phyloP scores from a whole-genome alignment of 1,139 yeast genomes.

The Yamadazyma triangularis region DNA sequence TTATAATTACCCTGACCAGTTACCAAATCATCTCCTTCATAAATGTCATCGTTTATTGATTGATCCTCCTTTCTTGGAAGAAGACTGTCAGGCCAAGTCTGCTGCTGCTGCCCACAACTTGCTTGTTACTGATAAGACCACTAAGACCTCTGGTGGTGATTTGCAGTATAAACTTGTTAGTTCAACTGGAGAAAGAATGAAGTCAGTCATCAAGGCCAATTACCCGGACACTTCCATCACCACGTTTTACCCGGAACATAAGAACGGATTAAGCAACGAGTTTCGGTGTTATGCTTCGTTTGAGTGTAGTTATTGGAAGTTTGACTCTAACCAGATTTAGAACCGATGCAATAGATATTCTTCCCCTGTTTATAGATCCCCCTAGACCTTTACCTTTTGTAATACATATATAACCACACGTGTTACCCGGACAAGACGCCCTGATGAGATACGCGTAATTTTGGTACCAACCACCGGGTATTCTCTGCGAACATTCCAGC shows the following conservation, averaged over 20 bases:
- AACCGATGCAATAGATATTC: too few species aligned
- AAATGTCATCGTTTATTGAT: slow-evolving; percentile 71
- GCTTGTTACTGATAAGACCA: slow-evolving; percentile 35
- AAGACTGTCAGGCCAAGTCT: slow-evolving; percentile 75
- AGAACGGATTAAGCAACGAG: slow-evolving; percentile 82
- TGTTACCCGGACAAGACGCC: slow-evolving; percentile 1
- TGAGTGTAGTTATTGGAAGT: slow-evolving; percentile 44
- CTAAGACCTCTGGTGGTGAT: slow-evolving; percentile 36
- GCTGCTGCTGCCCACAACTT: slow-evolving; percentile 65
- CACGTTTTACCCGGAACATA: slow-evolving; percentile 71
- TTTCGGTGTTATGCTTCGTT: slow-evolving; percentile 80
- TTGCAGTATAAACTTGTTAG: slow-evolving; percentile 53
- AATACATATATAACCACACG: too few species aligned
- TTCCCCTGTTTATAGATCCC: too few species aligned
- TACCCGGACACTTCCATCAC: slow-evolving; percentile 68
- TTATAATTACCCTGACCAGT: slow-evolving; percentile 60
- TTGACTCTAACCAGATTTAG: slow-evolving; percentile 8
- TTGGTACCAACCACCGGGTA: too few species aligned
- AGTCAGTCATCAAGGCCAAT: slow-evolving; percentile 48
- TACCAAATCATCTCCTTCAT: slow-evolving; percentile 55
- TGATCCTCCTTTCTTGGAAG: slow-evolving; percentile 86
- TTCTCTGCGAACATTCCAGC: too few species aligned
- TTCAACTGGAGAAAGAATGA: slow-evolving; percentile 90
- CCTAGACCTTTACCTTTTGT: too few species aligned
- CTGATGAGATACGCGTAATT: too few species aligned